Evolutionary conservation across 2,329 filamentous ascomycete species (phyloP), one percentile per base, ranked within the genome.

Genomic region (Pseudogymnoascus sp.): DNA sequence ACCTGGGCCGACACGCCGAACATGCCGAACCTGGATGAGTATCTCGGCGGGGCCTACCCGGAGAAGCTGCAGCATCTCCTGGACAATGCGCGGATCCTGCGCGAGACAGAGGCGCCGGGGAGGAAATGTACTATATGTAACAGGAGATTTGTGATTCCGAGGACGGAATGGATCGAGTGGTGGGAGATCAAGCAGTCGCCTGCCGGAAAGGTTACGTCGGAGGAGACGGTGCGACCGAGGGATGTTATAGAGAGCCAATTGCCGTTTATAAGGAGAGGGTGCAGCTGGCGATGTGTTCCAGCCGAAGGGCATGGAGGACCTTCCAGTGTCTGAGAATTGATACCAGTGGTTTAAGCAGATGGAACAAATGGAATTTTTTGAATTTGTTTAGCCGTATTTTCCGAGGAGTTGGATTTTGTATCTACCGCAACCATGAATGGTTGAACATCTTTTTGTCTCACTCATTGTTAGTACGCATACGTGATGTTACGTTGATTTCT

Each of bases 161-260:
- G 77, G 3, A 74, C 79, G 0, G 77, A 84, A 67, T 87, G 85
- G 84, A 72, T 87, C 6, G 85, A 87, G 67, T 87, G 84, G 81
- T 83, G 80, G 70, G 76, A 80, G 62, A 66, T 78, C 32, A 64
- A 67, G 9, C 67, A 63, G 41, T 61, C 64, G 22, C 54, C 61
- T 6, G 60, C 64, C 8, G 61, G 62, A 9, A 61, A 62, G 28
- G 54, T 38, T 7, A 57, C 61, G 63, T 57, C 67, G 63, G 7
- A 38, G 67, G 57, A 62, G 65, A 61, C 61, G 61, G 41, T 68
- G 34, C 69, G 70, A 58, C 64, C 69, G 43, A 68, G 70, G 59
- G 70, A 72, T 66, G 54, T 65, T 7, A 35, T 66, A 32, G 71
- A 73, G 61, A 68, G 67, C 14, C 65, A 70, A 60, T 65, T 73